Conservation (phyloP, 2,329 filamentous ascomycete genomes). For the Biscogniauxia mediterranea region DNA sequence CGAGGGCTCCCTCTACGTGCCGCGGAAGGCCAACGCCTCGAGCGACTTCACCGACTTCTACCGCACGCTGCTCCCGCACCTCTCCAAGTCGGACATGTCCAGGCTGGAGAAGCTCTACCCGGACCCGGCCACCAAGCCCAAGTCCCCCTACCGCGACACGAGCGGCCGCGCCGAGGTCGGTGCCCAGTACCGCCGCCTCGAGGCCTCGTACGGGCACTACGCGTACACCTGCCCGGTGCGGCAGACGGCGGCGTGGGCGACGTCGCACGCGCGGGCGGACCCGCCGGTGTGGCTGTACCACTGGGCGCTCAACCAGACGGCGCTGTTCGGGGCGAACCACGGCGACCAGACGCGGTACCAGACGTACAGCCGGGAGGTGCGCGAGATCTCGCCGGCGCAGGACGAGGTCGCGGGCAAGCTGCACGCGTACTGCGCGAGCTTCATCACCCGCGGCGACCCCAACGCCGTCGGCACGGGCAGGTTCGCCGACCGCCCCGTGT, state of each 20-base stretch:
- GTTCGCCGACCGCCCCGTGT: slow-evolving; percentile 23
- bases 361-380: slow-evolving; percentile 39
- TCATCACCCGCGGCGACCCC: slow-evolving; percentile 9
- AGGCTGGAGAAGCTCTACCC: slow-evolving; percentile 7
- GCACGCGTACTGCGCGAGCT: slow-evolving; percentile 8
- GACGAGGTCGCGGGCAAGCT: slow-evolving; percentile 18
- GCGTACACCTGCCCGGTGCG: slow-evolving; percentile 6
- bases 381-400: slow-evolving; percentile 34
- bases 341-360: slow-evolving; percentile 44
- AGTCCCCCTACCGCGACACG: slow-evolving; percentile 4
- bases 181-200: slow-evolving; percentile 2
- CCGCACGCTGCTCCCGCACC: slow-evolving; percentile 24
- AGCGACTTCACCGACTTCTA: slow-evolving; percentile 30
- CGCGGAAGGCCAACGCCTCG: slow-evolving; percentile 5
- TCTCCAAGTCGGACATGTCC: not conserved
- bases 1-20: slow-evolving; percentile 32
- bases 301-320: slow-evolving; percentile 31
- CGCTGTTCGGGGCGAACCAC: slow-evolving; percentile 38
- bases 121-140: slow-evolving; percentile 3
- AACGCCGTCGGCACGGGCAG: slow-evolving; percentile 16
- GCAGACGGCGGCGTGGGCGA: slow-evolving; percentile 13
- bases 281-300: slow-evolving; percentile 30
- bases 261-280: slow-evolving; percentile 8
- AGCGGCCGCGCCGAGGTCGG: not conserved
- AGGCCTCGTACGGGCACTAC: slow-evolving; percentile 6